Evolutionary conservation across 2,329 filamentous ascomycete species (phyloP), one percentile per base, ranked within the genome.

Genomic region (Aureobasidium sp.): DNA sequence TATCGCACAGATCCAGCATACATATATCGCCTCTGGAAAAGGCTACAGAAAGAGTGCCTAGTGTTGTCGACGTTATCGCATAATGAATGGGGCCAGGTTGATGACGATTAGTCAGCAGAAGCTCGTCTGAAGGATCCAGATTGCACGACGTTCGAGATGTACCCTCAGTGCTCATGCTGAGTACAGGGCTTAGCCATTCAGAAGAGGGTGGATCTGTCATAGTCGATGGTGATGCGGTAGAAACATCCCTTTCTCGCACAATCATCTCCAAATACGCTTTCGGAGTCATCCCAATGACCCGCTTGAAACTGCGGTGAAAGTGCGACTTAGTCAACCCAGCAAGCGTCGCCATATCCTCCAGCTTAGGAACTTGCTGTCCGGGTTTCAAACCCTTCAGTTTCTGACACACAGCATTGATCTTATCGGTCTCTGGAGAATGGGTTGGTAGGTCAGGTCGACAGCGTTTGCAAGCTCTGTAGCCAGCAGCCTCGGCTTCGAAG

Each of bases 391-490:
- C 6, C 17, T n/a, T 15, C 2, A 41, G 39, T n/a, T n/a, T 6
- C n/a, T 41, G 39, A n/a, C 39, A 41, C 15, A 41, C 8, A n/a
- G 39, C 39, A 41, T 41, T 17, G 39, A 41, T 20, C 17, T 41
- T 41, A 17, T 41, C 39, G 17, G 8, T 41, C n/a, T 41, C 39
- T n/a, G 39, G 39, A n/a, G 39, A 41, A n/a, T 41, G 39, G 1
- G n/a, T 41, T 17, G 39, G 39, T n/a, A 41, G 6, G 5, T 66
- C 64, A 5, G 78, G 83, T 63, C 77, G 77, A 71, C 84, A 86
- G 15, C 83, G 76, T 71, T 84, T 85, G 72, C 84, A 87, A 0
- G 84, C 73, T 29, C 83, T 76, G 67, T 79, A 86, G 1, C 84
- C 70, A 13, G 76, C 77, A 9, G 71, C 68, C 66, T 78, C 77